Evolutionary conservation across 1,284 basidiomycete genomes (phyloP), one percentile per base, ranked within the genome.

Genomic region (Tausonia pullulans): DNA sequence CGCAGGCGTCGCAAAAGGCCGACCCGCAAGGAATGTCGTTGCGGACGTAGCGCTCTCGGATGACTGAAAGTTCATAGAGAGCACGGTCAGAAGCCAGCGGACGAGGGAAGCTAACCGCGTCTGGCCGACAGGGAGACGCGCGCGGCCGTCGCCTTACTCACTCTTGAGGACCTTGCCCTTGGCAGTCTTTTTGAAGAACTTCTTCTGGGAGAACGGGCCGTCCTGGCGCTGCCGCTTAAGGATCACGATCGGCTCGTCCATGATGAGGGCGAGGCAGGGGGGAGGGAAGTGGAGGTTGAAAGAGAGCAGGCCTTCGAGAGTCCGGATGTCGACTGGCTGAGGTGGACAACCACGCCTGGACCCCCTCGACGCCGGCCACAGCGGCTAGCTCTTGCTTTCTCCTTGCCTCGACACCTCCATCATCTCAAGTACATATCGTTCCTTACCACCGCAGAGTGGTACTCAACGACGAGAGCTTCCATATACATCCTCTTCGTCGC

Each of bases 171-270:
- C 91, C 74, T 95, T 96, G 40, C 96, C 95, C 67, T 84, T 79
- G 0, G 89, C 90, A 0, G 96, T 98, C 78, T 98, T 98, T 76
- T 89, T 92, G 79, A 91, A 87, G 74, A 92, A 95, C 74, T 90
- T 93, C 68, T 87, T 84, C 71, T 90, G 88, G 0, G 88, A 87
- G 4, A 90, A 74, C 2, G 84, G 82, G 0, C 86, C 83, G 73
- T 93, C 90, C 14, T 82, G 80, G 40, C 81, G 77, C 10, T 86
- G 81, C 64, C 90, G 79, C 72, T 90, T 93, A 50, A 86, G 79
- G 59, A 93, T 88, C 0, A 11, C 43, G 53, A 55, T 8, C 3
- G 39, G 14, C 3, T 41, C 53, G n/a, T 55, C 53, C 9, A 14
- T 11, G 14, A 5, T 10, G 39, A 41, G 7, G 10, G 8, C 53